Conservation (phyloP, 164 flowering plant species). For the Amborella trichopoda region DNA sequence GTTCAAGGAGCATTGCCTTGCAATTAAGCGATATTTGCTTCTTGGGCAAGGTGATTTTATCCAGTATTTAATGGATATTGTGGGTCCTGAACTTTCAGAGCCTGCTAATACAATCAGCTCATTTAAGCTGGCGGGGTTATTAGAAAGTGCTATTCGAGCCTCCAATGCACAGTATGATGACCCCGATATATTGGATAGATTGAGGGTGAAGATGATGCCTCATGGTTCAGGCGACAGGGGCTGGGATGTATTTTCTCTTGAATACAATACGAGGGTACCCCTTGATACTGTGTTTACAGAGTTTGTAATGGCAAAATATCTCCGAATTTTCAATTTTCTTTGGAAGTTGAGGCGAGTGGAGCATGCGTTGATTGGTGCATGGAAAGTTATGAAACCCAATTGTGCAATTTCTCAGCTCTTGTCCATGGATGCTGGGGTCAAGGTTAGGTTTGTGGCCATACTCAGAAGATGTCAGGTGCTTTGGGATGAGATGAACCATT, state of each 20-base stretch:
- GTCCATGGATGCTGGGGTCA: conserved; percentile 50
- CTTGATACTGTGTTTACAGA: conserved; percentile 88
- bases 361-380: conserved; percentile 88
- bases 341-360: conserved; percentile 98
- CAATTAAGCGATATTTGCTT: conserved; percentile 88
- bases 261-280: conserved; percentile 89
- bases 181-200: conserved; percentile 69
- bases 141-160: conserved; percentile 87
- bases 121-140: conserved; percentile 80
- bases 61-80: conserved; percentile 96
- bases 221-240: conserved; percentile 90
- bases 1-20: conserved; percentile 94
- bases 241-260: conserved; percentile 98
- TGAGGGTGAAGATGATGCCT: conserved; percentile 98
- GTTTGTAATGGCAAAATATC: conserved; percentile 82
- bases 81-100: conserved; percentile 88
- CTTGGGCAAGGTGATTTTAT: conserved; percentile 99
- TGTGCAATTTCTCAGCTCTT: conserved; percentile 67
- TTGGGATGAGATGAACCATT: conserved; percentile 99
- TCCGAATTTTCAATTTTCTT: conserved; percentile 81
- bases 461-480: conserved; percentile 89
- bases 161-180: conserved; percentile 99
- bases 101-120: conserved; percentile 94
- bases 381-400: conserved; percentile 98
- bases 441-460: conserved; percentile 51